A percentile compares a stretch with the other conserved stretches of the same genome.
Evolutionary conservation across 2,329 filamentous ascomycete genomes (phyloP).

Genomic region (Ascochyta viciae-villosae): DNA sequence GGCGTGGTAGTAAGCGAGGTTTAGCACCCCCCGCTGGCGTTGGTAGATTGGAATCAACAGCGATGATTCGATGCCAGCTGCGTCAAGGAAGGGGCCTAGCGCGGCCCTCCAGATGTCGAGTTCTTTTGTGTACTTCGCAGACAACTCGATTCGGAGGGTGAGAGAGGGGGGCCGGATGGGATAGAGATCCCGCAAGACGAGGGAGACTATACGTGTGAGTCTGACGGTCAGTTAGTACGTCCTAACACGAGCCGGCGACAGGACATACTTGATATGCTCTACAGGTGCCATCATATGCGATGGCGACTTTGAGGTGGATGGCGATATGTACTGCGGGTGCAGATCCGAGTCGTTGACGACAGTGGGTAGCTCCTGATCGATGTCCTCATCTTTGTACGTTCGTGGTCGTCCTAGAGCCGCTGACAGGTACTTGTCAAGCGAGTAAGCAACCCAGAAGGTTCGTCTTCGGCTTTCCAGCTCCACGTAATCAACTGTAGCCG

Average conservation of each 20-base stretch:
- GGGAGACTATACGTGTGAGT: constrained; percentile 54
- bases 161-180: constrained; percentile 46
- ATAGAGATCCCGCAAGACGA: constrained; percentile 56
- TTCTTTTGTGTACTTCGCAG: constrained; percentile 52
- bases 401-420: constrained; percentile 68
- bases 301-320: constrained; percentile 39
- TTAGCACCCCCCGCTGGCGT: constrained; percentile 61
- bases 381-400: constrained; percentile 68
- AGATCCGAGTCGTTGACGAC: constrained; percentile 47
- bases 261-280: constrained; percentile 51
- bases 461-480: constrained; percentile 62
- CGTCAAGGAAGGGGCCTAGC: constrained; percentile 54
- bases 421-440: constrained; percentile 68
- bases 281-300: constrained; percentile 55
- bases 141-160: constrained; percentile 45
- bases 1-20: constrained; percentile 63
- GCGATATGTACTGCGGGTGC: constrained; percentile 34
- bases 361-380: constrained; percentile 60
- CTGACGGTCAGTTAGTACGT: constrained; percentile 21
- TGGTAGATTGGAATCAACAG: constrained; percentile 59
- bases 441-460: constrained; percentile 69
- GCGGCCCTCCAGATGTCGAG: constrained; percentile 56
- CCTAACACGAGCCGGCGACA: not conserved
- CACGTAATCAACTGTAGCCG: constrained; percentile 53
- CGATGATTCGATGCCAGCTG: constrained; percentile 49